Conservation (phyloP, 257 asterid species). For the Ilex asprella region DNA sequence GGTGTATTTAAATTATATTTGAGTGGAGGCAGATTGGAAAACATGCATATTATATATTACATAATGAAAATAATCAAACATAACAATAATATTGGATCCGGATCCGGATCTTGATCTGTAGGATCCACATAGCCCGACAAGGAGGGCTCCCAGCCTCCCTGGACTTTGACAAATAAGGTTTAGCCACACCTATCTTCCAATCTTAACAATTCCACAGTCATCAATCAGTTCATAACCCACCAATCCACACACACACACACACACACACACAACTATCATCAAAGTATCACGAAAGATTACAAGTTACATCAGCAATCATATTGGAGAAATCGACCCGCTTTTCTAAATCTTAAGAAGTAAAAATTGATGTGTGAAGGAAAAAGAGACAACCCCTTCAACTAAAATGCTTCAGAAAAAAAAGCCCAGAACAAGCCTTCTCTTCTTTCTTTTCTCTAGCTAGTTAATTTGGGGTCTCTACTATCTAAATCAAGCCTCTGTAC, state of each 20-base stretch:
- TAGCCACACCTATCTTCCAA: neutral
- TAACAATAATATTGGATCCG: neutral
- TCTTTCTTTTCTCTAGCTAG: neutral
- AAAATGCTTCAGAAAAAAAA: conserved; percentile 11
- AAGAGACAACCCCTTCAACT: conserved; percentile 9
- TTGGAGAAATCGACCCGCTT: conserved; percentile 3
- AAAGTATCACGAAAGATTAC: neutral
- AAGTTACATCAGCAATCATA: too few relatives aligned
- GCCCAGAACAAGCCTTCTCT: conserved; percentile 2
- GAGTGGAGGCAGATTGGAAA: neutral
- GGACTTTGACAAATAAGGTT: neutral
- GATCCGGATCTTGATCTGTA: neutral
- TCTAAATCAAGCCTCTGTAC: conserved; percentile 28
- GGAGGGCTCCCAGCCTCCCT: neutral
- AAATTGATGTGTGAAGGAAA: conserved; percentile 10
- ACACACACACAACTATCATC: neutral
- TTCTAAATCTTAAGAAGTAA: conserved; percentile 3
- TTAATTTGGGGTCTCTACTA: conserved; percentile 18
- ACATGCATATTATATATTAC: too few relatives aligned
- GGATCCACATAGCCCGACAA: neutral
- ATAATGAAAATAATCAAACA: neutral
- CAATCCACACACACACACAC: neutral
- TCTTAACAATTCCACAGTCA: neutral
- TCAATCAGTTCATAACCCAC: too few relatives aligned
- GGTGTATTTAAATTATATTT: neutral